Evolutionary conservation across 805 yeast genomes (phyloP), one percentile per base, ranked within the genome.

Genomic region (Candida quercuum): DNA sequence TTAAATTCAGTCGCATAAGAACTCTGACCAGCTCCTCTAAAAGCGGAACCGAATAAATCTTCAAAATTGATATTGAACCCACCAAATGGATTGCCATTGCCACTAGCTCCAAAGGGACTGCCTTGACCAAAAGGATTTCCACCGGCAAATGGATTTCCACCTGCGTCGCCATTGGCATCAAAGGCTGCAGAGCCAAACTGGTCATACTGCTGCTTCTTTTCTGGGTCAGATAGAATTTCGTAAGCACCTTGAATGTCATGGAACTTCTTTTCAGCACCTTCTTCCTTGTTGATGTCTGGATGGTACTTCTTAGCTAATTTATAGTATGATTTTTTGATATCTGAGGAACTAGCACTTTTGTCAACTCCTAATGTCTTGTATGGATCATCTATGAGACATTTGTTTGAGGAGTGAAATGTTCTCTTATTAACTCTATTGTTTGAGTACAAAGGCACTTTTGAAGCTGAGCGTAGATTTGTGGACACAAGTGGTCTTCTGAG

Each of bases 251-350:
- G 98, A 47, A 93, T 75, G 52, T 85, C 86, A 55, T 93, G 98
- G 66, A 93, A 93, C 60, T 79, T 79, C 55, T 78, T 76, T 51
- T 91, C 95, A 0, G 98, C 93, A 15, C 75, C 91, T 19, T 76
- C 74, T 46, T 86, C 96, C 61, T 91, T 93, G 61, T 91, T 93
- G 32, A 93, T 86, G 66, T 93, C 99, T 0, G 99, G 99, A 61
- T 93, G 99, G 61, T 69, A 88, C 59, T 91, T 76, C 61, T 93
- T 93, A 13, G 97, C 99, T 46, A 93, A 67, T 54, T 87, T 82
- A 59, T 88, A 88, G 65, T 93, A 93, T 3, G 96, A 91, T 61
- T 89, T 89, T 62, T 93, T 93, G 63, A 93, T 93, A 16, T 88
- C 94, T n/a, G 86, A 72, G 7, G 81, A 66, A 12, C 81, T 71